These are phyloP conservation scores for Fonsecaea pedrosoi DNA, from an alignment of 2,329 filamentous ascomycete genomes.

Conservation along the genomic window DNA sequence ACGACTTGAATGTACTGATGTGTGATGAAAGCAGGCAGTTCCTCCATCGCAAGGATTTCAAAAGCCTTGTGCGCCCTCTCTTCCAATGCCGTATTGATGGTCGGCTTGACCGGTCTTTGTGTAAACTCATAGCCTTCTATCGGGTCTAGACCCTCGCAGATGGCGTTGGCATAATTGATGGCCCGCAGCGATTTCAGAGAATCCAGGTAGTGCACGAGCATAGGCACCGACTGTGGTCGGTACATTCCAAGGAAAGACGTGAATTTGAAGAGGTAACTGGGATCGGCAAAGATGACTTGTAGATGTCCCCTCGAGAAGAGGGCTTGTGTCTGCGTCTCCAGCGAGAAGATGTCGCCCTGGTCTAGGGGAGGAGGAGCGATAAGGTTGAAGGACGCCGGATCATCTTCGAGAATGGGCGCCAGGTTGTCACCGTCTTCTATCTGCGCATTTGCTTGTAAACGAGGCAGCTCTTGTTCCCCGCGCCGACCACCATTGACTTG, in stretches of 20 bases:
- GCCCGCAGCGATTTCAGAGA: slow-evolving; percentile 73
- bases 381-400: slow-evolving; percentile 46
- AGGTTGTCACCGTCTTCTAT: slow-evolving; percentile 28
- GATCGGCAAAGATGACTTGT: slow-evolving; percentile 68
- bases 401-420: slow-evolving; percentile 42
- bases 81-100: slow-evolving; percentile 65
- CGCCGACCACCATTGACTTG: slow-evolving; percentile 22
- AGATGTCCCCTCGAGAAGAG: slow-evolving; percentile 72
- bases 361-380: slow-evolving; percentile 43
- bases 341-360: slow-evolving; percentile 51
- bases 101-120: slow-evolving; percentile 56
- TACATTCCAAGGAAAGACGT: slow-evolving; percentile 68
- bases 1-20: slow-evolving; percentile 72
- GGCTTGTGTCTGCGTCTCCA: slow-evolving; percentile 70
- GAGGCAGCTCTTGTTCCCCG: slow-evolving; percentile 29
- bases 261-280: slow-evolving; percentile 68
- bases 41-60: slow-evolving; percentile 67
- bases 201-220: slow-evolving; percentile 75
- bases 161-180: slow-evolving; percentile 73
- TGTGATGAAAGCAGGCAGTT: slow-evolving; percentile 74
- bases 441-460: slow-evolving; percentile 31
- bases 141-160: slow-evolving; percentile 66
- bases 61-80: slow-evolving; percentile 71
- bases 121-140: slow-evolving; percentile 65
- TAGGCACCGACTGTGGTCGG: slow-evolving; percentile 67